Evolutionary conservation across 2,329 filamentous ascomycete genomes (phyloP), one percentile per base, ranked within the genome.

Genomic region (Pseudopithomyces chartarum): DNA sequence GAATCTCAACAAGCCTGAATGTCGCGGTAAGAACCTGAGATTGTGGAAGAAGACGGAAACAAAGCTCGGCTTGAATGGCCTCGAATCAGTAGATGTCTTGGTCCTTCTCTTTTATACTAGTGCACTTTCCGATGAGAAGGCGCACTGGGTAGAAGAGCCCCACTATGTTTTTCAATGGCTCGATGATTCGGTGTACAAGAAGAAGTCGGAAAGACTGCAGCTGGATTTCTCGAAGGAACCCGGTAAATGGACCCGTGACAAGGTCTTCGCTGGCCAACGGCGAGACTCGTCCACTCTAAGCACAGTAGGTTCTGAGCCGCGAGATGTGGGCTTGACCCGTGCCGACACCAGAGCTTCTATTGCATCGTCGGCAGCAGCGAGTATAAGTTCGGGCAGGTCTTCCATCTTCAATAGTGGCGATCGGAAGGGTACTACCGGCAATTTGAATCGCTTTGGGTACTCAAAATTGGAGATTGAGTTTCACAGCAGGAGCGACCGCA

Each of bases 101-200:
- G 49, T 70, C 0, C 29, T 73, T 2, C 58, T 73, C 2, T 73
- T 73, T 46, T 73, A 71, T 51, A 72, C 71, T 1, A 70, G 62
- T 23, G 66, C 64, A 2, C 43, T 72, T 4, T 42, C 55, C 10
- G 68, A 67, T 32, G 68, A 68, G 4, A 65, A 64, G 32, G 68
- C 63, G 11, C 70, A 73, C 19, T 73, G 71, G 71, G 70, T 73
- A 2, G 68, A 73, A 50, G 71, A 73, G 42, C 70, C 70, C 12
- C 70, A 73, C 33, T 70, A 69, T 39, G 64, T 58, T 4, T 74
- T 74, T 36, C 64, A 73, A 43, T 69, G 66, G 68, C 59, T 74
- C 1, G 47, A 65, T 1, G 64, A 70, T 1, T 61, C 65, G 3
- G 55, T 58, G 1, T 66, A 62, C 51, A 69, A 65, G 45, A 68